These are phyloP conservation scores for Zangia roseola DNA, from an alignment of 768 basidiomycete species.

Conservation along the genomic window DNA sequence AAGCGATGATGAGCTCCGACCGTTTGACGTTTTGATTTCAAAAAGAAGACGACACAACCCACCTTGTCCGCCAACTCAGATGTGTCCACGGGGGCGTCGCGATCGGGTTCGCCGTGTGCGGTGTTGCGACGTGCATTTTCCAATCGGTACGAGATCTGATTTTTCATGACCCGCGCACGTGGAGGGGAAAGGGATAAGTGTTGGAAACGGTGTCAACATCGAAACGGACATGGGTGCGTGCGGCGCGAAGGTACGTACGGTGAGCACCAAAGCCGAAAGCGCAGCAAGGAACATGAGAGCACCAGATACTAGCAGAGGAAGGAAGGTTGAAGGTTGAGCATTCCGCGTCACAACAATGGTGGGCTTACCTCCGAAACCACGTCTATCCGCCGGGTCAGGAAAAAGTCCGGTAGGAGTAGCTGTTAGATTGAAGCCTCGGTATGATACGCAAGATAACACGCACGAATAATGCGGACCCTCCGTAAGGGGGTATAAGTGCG, in stretches of 20 bases:
- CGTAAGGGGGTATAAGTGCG: slow-evolving; percentile 41
- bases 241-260: slow-evolving; percentile 15
- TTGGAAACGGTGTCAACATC: not conserved
- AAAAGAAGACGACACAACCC: slow-evolving; percentile 6
- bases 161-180: not conserved
- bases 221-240: too few species aligned
- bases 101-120: slow-evolving; percentile 49
- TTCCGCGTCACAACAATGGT: not conserved
- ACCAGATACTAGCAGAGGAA: slow-evolving; percentile 11
- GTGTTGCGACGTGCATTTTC: slow-evolving; percentile 60
- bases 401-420: too few species aligned
- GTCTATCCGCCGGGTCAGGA: not conserved
- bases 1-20: not conserved
- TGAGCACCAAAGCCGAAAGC: slow-evolving; percentile 19
- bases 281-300: slow-evolving; percentile 26
- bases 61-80: slow-evolving; percentile 66
- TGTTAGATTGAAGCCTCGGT: too few species aligned
- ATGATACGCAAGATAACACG: not conserved
- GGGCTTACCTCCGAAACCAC: slow-evolving; percentile 3
- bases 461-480: slow-evolving; percentile 41
- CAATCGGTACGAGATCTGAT: slow-evolving; percentile 57
- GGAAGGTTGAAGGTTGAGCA: too few species aligned
- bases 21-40: too few species aligned
- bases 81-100: slow-evolving; percentile 55
- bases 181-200: not conserved